Evolutionary conservation across 2,329 filamentous ascomycete genomes (phyloP).

Genomic region (Ramularia endophylla): DNA sequence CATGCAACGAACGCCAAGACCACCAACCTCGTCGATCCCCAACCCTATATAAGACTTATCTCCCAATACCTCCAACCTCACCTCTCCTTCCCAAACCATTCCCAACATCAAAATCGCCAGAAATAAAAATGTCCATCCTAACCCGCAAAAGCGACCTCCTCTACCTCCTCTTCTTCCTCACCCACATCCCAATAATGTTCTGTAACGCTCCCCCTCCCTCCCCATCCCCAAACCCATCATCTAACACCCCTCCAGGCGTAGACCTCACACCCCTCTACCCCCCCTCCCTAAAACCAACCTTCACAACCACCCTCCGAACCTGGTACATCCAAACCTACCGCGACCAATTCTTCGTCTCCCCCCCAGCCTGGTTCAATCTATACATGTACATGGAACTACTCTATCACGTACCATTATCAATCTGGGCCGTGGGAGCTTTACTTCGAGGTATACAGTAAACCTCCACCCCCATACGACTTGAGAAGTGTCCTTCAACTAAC

Average conservation of each 20-base stretch:
- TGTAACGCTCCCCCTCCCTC: constrained; percentile 37
- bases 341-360: constrained; percentile 57
- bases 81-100: neutral
- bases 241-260: constrained; percentile 42
- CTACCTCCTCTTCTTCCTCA: constrained; percentile 56
- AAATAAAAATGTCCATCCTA: constrained; percentile 19
- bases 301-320: constrained; percentile 46
- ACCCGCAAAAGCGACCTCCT: constrained; percentile 40
- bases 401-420: constrained; percentile 55
- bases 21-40: neutral
- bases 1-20: neutral
- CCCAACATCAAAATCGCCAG: neutral
- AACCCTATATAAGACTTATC: neutral
- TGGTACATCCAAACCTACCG: constrained; percentile 57
- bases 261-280: constrained; percentile 58
- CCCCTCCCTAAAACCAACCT: constrained; percentile 40
- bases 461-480: neutral
- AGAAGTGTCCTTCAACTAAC: neutral
- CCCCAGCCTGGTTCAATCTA: constrained; percentile 54
- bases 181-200: constrained; percentile 57
- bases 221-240: neutral
- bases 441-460: constrained; percentile 44
- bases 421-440: constrained; percentile 55
- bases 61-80: neutral
- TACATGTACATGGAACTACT: constrained; percentile 51